Evolutionary conservation across 1,284 basidiomycete species (phyloP), one percentile per base, ranked within the genome.

Genomic region (Apiotrichum brassicae): DNA sequence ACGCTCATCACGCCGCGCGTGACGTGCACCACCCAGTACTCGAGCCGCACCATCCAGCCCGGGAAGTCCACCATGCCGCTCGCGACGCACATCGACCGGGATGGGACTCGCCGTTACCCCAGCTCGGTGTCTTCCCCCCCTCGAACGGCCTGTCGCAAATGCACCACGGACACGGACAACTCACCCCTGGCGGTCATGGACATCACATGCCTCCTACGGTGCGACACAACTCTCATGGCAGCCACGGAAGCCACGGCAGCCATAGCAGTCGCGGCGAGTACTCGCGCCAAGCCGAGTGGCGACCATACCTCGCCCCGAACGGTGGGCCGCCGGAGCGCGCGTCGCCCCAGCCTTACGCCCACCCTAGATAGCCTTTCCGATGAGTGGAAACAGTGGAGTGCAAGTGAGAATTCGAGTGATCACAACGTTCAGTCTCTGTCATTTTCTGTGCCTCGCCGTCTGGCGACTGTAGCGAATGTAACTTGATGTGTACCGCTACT

Each of bases 51-150:
- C 35, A 19, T 13, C 30, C 36, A 3, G 23, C 35, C 4, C 33
- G 43, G 5, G 43, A 45, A 9, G 34, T 36, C 8, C 43, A 14
- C 28, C 11, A 30, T 14, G 11, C 32, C 25, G 33, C 28, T 16
- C 33, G n/a, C 33, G 14, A 14, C 33, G 13, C 13, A 2, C 38
- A 40, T 14, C 38, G 38, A 7, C n/a, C 38, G 6, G 38, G 35
- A 26, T 51, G 49, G 49, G 49, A 51, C 3, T 34, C 35, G 13
- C 26, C 23, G 6, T 36, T 54, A 19, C 52, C 52, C 9, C 41
- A 44, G 20, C 44, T 54, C 18, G 52, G 52, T 18, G 52, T 49
- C 22, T 54, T 54, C 48, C 52, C 52, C 7, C 38, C 43, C 22
- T 36, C 37, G 6, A 35, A 48, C 33, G 40, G 39, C 3, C 39